These are phyloP conservation scores for Nepenthes alata DNA, from an alignment of 179 eudicot species.

Conservation along the genomic window DNA sequence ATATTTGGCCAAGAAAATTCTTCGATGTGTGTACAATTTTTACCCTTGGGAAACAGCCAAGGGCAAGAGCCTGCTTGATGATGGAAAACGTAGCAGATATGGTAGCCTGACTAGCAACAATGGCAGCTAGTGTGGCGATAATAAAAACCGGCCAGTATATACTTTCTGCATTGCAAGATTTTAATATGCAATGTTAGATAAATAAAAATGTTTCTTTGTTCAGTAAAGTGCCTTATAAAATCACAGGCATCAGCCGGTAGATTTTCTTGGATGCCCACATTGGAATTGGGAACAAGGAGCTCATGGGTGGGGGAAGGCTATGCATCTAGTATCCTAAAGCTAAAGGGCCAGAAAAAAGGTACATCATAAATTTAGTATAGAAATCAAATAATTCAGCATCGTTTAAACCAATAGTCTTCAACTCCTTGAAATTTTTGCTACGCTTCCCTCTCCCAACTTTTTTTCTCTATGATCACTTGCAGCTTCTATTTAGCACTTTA, in stretches of 20 bases:
- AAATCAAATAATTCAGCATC: no score
- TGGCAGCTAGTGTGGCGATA: constrained; percentile 82
- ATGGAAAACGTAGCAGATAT: constrained; percentile 94
- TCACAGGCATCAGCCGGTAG: not conserved
- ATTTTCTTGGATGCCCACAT: not conserved
- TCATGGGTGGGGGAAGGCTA: no score
- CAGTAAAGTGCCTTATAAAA: not conserved
- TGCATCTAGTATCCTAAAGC: no score
- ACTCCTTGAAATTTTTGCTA: no score
- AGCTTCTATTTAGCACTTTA: no score
- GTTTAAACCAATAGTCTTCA: no score
- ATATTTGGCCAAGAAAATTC: constrained; percentile 87
- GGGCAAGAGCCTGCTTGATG: constrained; percentile 87
- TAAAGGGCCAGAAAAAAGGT: no score
- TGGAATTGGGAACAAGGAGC: no score
- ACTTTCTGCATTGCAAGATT: constrained; percentile 38
- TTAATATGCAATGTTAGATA: not conserved
- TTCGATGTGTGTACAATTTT: constrained; percentile 94
- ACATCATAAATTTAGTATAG: no score
- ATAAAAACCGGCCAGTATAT: constrained; percentile 89
- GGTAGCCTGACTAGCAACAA: constrained; percentile 96
- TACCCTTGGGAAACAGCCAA: constrained; percentile 96
- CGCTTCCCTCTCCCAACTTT: no score
- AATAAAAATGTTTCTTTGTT: not conserved
- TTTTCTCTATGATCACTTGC: no score